phyloP scores from a whole-genome alignment of 2,329 filamentous ascomycete species.

The Penicillium verrucosum region DNA sequence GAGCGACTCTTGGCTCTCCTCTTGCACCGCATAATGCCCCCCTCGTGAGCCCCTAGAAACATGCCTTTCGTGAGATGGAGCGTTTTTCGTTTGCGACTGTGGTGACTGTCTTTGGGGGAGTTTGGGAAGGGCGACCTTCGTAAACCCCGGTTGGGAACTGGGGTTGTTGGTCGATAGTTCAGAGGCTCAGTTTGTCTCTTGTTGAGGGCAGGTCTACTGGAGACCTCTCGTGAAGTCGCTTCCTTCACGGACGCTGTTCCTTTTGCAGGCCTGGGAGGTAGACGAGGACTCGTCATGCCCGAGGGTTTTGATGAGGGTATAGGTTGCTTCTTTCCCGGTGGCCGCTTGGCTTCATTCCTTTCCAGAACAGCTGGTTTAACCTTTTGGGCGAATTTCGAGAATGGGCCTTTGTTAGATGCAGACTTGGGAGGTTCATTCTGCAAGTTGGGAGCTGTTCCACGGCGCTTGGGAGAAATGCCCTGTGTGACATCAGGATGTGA shows the following conservation, averaged over 20 bases:
- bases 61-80: conserved; percentile 14
- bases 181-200: conserved; percentile 11
- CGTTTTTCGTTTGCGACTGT: conserved; percentile 21
- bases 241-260: conserved; percentile 19
- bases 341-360: conserved; percentile 25
- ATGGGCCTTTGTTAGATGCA: conserved; percentile 26
- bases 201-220: conserved; percentile 8
- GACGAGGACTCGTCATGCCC: conserved; percentile 1
- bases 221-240: conserved; percentile 9
- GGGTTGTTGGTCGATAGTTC: conserved; percentile 14
- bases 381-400: conserved; percentile 36
- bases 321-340: conserved; percentile 13
- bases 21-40: conserved; percentile 37
- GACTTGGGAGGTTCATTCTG: conserved; percentile 24
- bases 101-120: conserved; percentile 22
- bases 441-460: conserved; percentile 10
- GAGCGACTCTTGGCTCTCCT: conserved; percentile 41
- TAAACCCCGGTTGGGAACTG: conserved; percentile 30
- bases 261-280: conserved; percentile 18
- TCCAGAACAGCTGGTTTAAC: conserved; percentile 28
- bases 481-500: conserved; percentile 6
- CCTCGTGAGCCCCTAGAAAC: conserved; percentile 20
- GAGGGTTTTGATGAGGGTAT: conserved; percentile 14
- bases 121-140: conserved; percentile 29
- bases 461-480: background rate